Evolutionary conservation across 2,329 filamentous ascomycete species (phyloP), one percentile per base, ranked within the genome.

Genomic region (Paecilomyces variotii): DNA sequence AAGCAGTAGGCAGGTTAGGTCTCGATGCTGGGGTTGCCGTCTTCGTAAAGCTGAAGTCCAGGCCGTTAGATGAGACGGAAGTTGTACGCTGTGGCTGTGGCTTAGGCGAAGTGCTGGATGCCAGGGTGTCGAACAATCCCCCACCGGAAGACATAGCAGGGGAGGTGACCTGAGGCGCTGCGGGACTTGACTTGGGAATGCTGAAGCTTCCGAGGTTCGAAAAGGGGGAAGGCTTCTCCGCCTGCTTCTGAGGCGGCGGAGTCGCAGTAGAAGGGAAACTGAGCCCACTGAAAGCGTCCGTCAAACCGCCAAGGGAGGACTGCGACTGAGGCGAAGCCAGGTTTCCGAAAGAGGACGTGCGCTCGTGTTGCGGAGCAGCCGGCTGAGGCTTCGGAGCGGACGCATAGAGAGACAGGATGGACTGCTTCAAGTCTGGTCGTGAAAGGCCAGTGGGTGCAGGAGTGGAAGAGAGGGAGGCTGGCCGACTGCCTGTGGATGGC

Each of bases 351-450:
- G 87, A 86, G 28, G 82, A 80, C 45, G 82, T 81, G 11, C 83
- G 80, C 35, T 79, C 78, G 70, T 88, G 86, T 30, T 80, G 76
- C 25, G 76, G 72, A 25, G 78, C 70, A 57, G 77, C 77, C 57
- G 84, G 80, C 65, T 89, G 88, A n/a, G 90, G 86, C 69, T 91
- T 89, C 1, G 91, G 89, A 4, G 85, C 85, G 6, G 90, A 89
- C 10, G 92, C 91, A 71, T 99, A 99, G 14, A 99, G 82, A 6
- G 94, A 99, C 54, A 99, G 78, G 61, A 99, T 99, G 2, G 93
- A 97, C 74, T 97, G 93, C 76, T 99, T 99, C 60, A 99, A 79
- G 71, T 99, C 94, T 2, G 93, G 92, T 61, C 94, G 83, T 53
- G 91, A 95, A 66, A 89, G 87, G 11, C 82, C 82, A 19, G 79